Percentiles rank a stretch among this genome's conserved stretches.
Conservation (phyloP, 2,329 filamentous ascomycete species). For the Diaporthe longicolla region DNA sequence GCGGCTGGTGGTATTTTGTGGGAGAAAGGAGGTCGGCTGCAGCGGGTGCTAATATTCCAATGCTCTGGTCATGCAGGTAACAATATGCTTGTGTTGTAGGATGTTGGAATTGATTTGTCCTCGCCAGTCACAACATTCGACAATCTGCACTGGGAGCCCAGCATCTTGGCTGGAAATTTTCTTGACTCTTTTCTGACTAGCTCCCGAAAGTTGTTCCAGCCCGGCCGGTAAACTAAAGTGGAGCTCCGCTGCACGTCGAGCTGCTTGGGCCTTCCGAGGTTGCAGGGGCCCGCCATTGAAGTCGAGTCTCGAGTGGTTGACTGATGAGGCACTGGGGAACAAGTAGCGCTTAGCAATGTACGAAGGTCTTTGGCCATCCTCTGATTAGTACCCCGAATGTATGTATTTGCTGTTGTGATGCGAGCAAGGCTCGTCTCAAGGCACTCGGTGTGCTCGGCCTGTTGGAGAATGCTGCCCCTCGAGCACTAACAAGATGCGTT, state of each 20-base stretch:
- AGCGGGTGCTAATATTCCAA: neutral
- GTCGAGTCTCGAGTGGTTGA: neutral
- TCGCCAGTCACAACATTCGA: slow-evolving; percentile 12
- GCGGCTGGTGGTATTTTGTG: neutral
- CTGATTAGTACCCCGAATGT: neutral
- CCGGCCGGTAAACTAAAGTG: slow-evolving; percentile 23
- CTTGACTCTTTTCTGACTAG: slow-evolving; percentile 37
- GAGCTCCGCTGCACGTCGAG: neutral
- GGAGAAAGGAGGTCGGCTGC: neutral
- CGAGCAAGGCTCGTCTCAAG: neutral
- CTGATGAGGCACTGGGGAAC: neutral
- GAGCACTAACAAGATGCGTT: neutral
- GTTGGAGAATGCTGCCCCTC: neutral
- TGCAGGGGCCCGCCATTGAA: neutral
- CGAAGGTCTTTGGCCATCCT: too few species aligned
- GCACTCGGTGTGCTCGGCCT: too few species aligned
- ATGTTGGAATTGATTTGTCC: neutral
- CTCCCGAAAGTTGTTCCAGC: slow-evolving; percentile 41
- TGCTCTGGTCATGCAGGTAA: neutral
- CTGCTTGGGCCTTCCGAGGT: neutral
- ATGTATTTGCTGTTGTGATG: neutral
- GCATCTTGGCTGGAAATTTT: slow-evolving; percentile 40
- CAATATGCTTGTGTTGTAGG: neutral
- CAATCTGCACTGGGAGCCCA: neutral
- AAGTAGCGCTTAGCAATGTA: neutral